Evolutionary conservation across 148 eudicot genomes (phyloP).

Genomic region (Chenopodium berlandieri): DNA sequence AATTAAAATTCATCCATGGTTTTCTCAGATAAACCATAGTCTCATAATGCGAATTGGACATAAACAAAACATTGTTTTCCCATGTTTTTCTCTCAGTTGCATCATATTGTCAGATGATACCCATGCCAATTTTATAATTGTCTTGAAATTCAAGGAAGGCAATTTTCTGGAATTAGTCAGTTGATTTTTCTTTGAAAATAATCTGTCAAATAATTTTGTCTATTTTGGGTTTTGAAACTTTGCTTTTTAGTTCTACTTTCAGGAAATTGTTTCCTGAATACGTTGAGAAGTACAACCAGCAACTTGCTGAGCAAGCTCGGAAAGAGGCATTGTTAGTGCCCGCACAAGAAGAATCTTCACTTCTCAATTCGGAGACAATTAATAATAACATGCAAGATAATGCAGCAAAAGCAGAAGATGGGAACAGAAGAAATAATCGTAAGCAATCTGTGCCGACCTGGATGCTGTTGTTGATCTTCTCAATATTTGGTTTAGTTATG

Average conservation of each 20-base stretch:
- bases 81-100: neutral
- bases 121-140: neutral
- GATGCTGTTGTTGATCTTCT: conserved; percentile 64
- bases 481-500: conserved; percentile 75
- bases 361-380: conserved; percentile 29
- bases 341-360: conserved; percentile 29
- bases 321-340: conserved; percentile 30
- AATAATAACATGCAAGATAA: conserved; percentile 33
- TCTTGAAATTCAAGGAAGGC: neutral
- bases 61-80: no score
- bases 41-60: no score
- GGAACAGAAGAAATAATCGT: conserved; percentile 40
- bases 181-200: no score
- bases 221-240: neutral
- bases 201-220: neutral
- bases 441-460: conserved; percentile 63
- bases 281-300: conserved; percentile 71
- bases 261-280: conserved; percentile 92
- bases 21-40: no score
- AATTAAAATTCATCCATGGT: no score
- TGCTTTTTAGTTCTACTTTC: conserved; percentile 51
- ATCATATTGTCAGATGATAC: neutral
- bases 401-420: conserved; percentile 33
- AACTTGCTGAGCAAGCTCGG: conserved; percentile 45
- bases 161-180: neutral